Evolutionary conservation across 257 asterid species (phyloP), one percentile per base, ranked within the genome.

Genomic region (Anisodus acutangulus): DNA sequence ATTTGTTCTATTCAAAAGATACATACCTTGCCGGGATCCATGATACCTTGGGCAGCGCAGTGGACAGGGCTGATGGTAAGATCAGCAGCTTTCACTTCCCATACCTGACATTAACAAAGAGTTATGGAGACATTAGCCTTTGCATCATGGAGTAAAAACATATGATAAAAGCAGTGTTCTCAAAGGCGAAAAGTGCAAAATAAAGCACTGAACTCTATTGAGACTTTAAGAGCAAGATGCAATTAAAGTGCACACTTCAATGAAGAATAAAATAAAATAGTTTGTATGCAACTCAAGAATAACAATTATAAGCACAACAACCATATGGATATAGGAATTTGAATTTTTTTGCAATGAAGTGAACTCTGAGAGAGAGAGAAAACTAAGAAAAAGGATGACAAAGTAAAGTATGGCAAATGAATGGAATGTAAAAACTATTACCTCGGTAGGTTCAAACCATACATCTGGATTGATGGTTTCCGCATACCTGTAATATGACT

Each of bases 51-150:
- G 68, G 99, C 99, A 87, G 99, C 99, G 80, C 97, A 93, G 87
- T 94, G 91, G 88, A 95, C 99, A 10, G 98, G 98, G 90, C 99
- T 95, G 84, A 97, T 92, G 68, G 98, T 95, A 79, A 97, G 95
- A 88, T 97, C 99, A 58, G 99, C 97, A 57, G 99, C 98, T 92
- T 97, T 97, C 79, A 97, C 98, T 90, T 97, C 99, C 98, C 99
- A 97, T 83, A 95, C 99, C 99, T 97, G 79, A 86, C 53, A 78
- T 53, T 31, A 7, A 78, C 66, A 53, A 13, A 31, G 19, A 22
- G 41, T 7, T 53, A 26, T 49, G 45, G 45, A 45, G 4, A n/a
- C 43, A 74, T 74, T 11, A 74, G 5, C 72, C 72, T 66, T 66
- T 66, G 72, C 72, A 5, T 31, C 71, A 10, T 26, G 17, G 5